Evolutionary conservation across 2,329 filamentous ascomycete species (phyloP).

Genomic region (Coleophoma eucalyptorum): DNA sequence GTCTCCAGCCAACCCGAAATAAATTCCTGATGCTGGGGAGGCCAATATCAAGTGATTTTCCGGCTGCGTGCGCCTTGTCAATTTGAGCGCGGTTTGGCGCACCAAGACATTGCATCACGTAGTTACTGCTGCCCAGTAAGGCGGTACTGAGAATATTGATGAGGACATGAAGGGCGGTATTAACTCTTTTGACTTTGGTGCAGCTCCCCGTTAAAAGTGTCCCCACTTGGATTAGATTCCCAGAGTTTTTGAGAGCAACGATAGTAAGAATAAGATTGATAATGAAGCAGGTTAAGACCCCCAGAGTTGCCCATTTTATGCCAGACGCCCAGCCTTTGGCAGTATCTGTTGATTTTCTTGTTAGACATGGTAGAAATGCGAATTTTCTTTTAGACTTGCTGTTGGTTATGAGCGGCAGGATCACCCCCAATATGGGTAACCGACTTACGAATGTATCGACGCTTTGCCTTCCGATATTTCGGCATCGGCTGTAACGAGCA

Average conservation of each 20-base stretch:
- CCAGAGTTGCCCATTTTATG: neutral
- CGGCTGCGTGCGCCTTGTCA: slow-evolving; percentile 24
- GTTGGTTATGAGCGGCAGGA: too few relatives aligned
- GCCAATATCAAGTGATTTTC: slow-evolving; percentile 27
- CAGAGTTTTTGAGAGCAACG: neutral
- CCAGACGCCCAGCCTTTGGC: neutral
- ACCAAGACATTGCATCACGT: slow-evolving; percentile 30
- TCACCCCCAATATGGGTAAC: too few relatives aligned
- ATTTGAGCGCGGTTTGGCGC: slow-evolving; percentile 28
- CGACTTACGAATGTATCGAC: too few relatives aligned
- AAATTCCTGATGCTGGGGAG: slow-evolving; percentile 25
- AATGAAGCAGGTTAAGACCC: neutral
- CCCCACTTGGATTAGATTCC: neutral
- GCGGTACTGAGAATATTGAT: slow-evolving; percentile 31
- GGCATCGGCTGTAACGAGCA: too few relatives aligned
- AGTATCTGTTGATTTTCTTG: neutral
- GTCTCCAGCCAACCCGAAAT: slow-evolving; percentile 6
- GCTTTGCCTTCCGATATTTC: too few relatives aligned
- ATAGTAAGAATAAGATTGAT: slow-evolving; percentile 1
- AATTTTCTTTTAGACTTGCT: too few relatives aligned
- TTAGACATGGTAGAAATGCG: neutral
- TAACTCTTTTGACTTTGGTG: neutral
- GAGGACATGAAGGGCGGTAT: slow-evolving; percentile 3
- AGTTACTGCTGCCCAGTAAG: slow-evolving; percentile 28
- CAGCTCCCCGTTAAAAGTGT: neutral